Percentiles rank a stretch among this genome's conserved stretches.
Conservation (phyloP, 164 flowering plant genomes). For the Nymphaea thermarum region DNA sequence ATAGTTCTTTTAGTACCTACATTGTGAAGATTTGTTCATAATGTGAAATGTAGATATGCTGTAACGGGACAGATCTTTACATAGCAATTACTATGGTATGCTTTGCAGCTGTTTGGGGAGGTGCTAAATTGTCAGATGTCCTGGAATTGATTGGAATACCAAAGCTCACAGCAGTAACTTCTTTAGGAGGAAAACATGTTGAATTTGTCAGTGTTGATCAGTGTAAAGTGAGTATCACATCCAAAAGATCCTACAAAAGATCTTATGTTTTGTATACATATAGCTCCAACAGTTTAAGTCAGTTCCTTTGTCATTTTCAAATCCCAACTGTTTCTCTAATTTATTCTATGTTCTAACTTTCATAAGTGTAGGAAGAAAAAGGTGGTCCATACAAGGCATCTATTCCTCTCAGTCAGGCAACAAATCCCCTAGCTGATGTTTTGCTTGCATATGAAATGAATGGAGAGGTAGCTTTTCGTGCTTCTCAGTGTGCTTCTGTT, state of each 20-base stretch:
- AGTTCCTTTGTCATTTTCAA: too few species aligned
- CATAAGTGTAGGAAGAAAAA: constrained; percentile 71
- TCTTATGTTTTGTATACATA: too few species aligned
- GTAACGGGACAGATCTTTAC: too few species aligned
- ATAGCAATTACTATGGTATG: constrained; percentile 1
- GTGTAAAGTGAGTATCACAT: constrained; percentile 60
- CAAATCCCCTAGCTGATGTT: constrained; percentile 91
- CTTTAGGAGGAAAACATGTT: constrained; percentile 83
- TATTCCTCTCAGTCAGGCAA: constrained; percentile 78
- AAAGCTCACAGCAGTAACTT: constrained; percentile 35
- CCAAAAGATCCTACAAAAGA: not conserved
- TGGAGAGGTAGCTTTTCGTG: constrained; percentile 52
- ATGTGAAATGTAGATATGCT: not conserved
- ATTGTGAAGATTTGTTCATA: not conserved
- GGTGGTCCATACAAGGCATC: constrained; percentile 99
- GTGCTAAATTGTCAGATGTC: constrained; percentile 86
- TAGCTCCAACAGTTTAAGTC: too few species aligned
- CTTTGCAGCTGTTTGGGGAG: constrained; percentile 81
- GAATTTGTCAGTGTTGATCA: constrained; percentile 89
- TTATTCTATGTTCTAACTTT: not conserved
- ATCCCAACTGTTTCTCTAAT: not conserved
- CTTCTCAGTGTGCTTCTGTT: not conserved
- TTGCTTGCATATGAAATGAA: constrained; percentile 98
- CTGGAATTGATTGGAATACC: constrained; percentile 81
- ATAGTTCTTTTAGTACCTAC: not conserved